Conservation (phyloP, 2,329 filamentous ascomycete genomes). For the Cytospora piceae region DNA sequence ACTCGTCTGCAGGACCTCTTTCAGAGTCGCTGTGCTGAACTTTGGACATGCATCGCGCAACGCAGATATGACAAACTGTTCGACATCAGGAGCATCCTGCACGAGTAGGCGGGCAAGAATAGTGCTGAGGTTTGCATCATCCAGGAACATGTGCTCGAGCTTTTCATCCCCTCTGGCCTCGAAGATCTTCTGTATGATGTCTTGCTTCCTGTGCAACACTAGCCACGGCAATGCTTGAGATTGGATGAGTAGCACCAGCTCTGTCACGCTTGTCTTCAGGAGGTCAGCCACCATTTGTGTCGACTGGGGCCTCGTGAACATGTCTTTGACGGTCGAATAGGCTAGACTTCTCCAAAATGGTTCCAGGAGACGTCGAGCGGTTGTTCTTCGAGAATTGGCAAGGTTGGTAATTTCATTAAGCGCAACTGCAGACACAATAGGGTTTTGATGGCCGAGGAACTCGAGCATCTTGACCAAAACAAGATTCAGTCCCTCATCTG, state of each 20-base stretch:
- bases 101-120: conserved; percentile 63
- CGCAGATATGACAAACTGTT: conserved; percentile 69
- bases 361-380: conserved; percentile 71
- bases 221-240: conserved; percentile 83
- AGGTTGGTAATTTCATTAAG: conserved; percentile 81
- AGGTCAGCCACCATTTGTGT: conserved; percentile 80
- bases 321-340: conserved; percentile 79
- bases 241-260: conserved; percentile 77
- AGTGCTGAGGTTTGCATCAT: conserved; percentile 58
- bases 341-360: conserved; percentile 90
- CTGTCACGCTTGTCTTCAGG: conserved; percentile 72
- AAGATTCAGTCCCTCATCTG: conserved; percentile 83
- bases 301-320: conserved; percentile 80
- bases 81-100: conserved; percentile 60
- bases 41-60: conserved; percentile 70
- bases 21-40: conserved; percentile 69
- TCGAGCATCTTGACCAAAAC: conserved; percentile 83
- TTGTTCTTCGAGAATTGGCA: conserved; percentile 65
- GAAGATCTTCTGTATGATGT: conserved; percentile 81
- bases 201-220: conserved; percentile 75
- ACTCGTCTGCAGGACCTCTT: conserved; percentile 73
- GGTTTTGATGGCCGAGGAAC: conserved; percentile 83
- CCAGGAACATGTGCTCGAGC: conserved; percentile 57
- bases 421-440: conserved; percentile 77
- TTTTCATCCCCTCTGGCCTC: conserved; percentile 74